A percentile compares a stretch with the other conserved stretches of the same genome.
Evolutionary conservation across 2,329 filamentous ascomycete genomes (phyloP).

Genomic region (Epichloe uncinata): DNA sequence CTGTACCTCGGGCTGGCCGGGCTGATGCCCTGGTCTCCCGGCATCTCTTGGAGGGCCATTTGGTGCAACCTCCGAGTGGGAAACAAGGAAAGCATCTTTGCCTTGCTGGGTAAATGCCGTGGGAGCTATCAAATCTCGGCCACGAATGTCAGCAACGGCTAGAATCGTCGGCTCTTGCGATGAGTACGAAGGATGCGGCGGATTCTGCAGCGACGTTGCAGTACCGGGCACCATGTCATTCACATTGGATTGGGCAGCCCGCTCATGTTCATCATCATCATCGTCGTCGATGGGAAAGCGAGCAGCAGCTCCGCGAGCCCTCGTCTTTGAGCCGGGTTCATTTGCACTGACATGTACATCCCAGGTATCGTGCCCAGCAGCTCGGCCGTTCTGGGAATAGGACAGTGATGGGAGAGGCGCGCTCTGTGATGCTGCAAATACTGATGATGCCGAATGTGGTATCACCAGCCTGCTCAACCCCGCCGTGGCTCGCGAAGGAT

Average conservation of each 20-base stretch:
- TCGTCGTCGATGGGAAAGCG: constrained; percentile 22
- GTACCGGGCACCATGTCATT: background rate
- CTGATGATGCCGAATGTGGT: background rate
- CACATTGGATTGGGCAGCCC: background rate
- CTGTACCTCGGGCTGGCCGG: background rate
- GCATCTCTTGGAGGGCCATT: background rate
- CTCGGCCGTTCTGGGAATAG: background rate
- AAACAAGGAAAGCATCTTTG: background rate
- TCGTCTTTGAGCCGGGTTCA: constrained; percentile 14
- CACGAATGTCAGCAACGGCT: background rate
- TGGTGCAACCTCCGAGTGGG: background rate
- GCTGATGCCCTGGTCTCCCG: background rate
- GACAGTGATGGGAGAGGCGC: background rate
- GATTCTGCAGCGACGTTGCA: background rate
- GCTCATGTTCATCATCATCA: constrained; percentile 4
- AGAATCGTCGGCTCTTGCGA: background rate
- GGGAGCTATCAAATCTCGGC: background rate
- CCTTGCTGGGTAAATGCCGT: background rate
- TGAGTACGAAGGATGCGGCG: background rate
- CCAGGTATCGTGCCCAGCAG: background rate
- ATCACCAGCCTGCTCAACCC: constrained; percentile 8
- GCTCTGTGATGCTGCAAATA: background rate
- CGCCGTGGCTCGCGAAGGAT: constrained; percentile 4
- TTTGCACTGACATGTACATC: background rate
- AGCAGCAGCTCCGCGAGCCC: constrained; percentile 18